Percentiles rank a stretch among this genome's conserved stretches.
Evolutionary conservation across 352 stramenopile genomes (phyloP).

Genomic region (Globisporangium nagaii): DNA sequence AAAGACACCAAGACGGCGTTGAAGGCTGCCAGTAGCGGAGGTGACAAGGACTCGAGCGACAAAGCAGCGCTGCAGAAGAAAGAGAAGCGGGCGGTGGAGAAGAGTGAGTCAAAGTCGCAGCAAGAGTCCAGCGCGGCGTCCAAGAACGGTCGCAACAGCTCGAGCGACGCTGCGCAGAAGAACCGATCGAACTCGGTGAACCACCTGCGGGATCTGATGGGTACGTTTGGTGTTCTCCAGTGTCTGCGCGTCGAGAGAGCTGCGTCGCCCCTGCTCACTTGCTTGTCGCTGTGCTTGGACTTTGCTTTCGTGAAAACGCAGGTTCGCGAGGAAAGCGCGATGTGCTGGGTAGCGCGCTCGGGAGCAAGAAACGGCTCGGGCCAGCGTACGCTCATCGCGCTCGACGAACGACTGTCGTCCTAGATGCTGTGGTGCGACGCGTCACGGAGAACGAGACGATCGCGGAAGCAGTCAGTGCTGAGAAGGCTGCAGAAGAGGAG

Average conservation of each 20-base stretch:
- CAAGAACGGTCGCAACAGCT: slow-evolving; percentile 15
- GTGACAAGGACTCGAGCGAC: background rate
- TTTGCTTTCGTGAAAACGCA: no score
- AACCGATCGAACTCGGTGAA: slow-evolving; percentile 48
- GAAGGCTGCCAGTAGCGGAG: background rate
- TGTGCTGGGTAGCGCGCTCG: slow-evolving; percentile 30
- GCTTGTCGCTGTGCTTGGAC: slow-evolving; percentile 2
- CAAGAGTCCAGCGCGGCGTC: background rate
- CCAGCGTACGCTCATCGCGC: slow-evolving; percentile 35
- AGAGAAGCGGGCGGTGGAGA: slow-evolving; percentile 4
- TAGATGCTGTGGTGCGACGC: slow-evolving; percentile 35
- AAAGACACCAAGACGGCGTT: slow-evolving; percentile 9
- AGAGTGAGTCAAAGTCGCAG: slow-evolving; percentile 9
- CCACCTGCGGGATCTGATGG: slow-evolving; percentile 55
- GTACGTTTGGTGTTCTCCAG: slow-evolving; percentile 19
- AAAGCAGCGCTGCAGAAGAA: slow-evolving; percentile 2
- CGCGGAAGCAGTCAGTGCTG: background rate
- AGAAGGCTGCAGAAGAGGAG: background rate
- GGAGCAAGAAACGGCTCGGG: slow-evolving; percentile 21
- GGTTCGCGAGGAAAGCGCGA: slow-evolving; percentile 26
- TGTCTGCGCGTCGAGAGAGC: background rate
- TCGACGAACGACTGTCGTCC: slow-evolving; percentile 40
- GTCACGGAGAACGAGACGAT: slow-evolving; percentile 14
- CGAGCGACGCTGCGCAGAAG: slow-evolving; percentile 3
- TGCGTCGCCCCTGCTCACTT: background rate